Percentiles rank a stretch among this genome's conserved stretches.
Evolutionary conservation across 441 rosid species (phyloP).

Genomic region (Sinapis alba): DNA sequence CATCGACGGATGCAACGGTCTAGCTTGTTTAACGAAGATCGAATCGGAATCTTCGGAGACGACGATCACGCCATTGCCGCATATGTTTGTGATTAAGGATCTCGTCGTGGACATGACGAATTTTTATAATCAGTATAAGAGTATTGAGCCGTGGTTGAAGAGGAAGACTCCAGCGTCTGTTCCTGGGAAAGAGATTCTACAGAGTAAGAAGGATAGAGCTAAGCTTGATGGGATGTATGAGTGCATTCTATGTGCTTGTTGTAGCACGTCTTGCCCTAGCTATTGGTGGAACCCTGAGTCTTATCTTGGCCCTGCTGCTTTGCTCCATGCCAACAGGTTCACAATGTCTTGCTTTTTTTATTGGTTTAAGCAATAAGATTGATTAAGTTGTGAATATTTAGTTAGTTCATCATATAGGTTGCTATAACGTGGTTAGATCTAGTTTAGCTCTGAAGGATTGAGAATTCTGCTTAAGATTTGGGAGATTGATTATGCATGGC

Average conservation of each 20-base stretch:
- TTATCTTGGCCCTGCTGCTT: slow-evolving; percentile 92
- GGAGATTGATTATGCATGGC: not conserved
- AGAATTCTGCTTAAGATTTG: too few species aligned
- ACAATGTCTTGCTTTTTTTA: not conserved
- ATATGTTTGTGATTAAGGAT: slow-evolving; percentile 96
- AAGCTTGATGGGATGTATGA: slow-evolving; percentile 99
- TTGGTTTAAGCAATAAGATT: too few species aligned
- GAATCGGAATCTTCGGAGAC: slow-evolving; percentile 43
- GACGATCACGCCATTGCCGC: slow-evolving; percentile 83
- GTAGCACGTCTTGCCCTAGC: slow-evolving; percentile 95
- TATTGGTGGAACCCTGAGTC: slow-evolving; percentile 99
- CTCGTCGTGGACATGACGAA: slow-evolving; percentile 95
- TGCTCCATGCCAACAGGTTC: slow-evolving; percentile 95
- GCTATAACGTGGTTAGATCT: too few species aligned
- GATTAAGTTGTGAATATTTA: too few species aligned
- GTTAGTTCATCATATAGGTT: too few species aligned
- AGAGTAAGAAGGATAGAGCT: slow-evolving; percentile 87
- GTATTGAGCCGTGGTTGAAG: slow-evolving; percentile 99
- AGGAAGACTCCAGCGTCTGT: slow-evolving; percentile 75
- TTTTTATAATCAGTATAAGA: slow-evolving; percentile 98
- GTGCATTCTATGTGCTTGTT: slow-evolving; percentile 92
- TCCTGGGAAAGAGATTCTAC: slow-evolving; percentile 77
- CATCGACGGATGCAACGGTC: slow-evolving; percentile 91
- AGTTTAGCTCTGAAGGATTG: too few species aligned
- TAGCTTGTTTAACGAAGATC: slow-evolving; percentile 92